A percentile compares a stretch with the other conserved stretches of the same genome.
phyloP scores from a whole-genome alignment of 1,139 yeast species.

The Pneumocystis oryctolagi region DNA sequence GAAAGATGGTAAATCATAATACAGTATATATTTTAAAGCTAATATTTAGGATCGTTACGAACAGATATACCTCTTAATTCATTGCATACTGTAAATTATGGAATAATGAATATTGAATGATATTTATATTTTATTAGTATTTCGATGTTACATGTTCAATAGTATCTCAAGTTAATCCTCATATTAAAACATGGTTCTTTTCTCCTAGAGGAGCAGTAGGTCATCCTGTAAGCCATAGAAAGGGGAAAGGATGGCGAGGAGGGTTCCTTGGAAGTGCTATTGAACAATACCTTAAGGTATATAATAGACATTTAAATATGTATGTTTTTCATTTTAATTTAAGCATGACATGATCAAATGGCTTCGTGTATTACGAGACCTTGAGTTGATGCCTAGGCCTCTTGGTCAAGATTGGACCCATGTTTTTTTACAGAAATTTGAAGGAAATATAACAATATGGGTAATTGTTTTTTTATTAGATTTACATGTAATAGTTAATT shows the following conservation, averaged over 20 bases:
- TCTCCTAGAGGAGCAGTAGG: slow-evolving; percentile 76
- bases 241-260: slow-evolving; percentile 47
- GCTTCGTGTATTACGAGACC: slow-evolving; percentile 49
- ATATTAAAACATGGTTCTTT: slow-evolving; percentile 57
- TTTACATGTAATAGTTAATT: not conserved
- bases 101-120: not conserved
- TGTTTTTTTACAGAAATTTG: slow-evolving; percentile 57
- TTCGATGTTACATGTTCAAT: slow-evolving; percentile 63
- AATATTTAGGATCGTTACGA: slow-evolving; percentile 21
- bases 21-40: not conserved
- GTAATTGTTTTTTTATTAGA: slow-evolving; percentile 39
- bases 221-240: slow-evolving; percentile 56
- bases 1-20: slow-evolving; percentile 50
- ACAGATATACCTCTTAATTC: slow-evolving; percentile 61
- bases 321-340: slow-evolving; percentile 25
- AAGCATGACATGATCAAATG: slow-evolving; percentile 63
- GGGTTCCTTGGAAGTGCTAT: slow-evolving; percentile 62
- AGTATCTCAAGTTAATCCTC: slow-evolving; percentile 75
- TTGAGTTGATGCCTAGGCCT: slow-evolving; percentile 54
- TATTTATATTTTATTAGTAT: slow-evolving; percentile 22
- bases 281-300: slow-evolving; percentile 33
- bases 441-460: slow-evolving; percentile 66
- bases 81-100: slow-evolving; percentile 33
- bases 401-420: slow-evolving; percentile 72
- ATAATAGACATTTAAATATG: not conserved